Evolutionary conservation across 805 yeast genomes (phyloP), one percentile per base, ranked within the genome.

Genomic region (Saturnispora kantuleensis): DNA sequence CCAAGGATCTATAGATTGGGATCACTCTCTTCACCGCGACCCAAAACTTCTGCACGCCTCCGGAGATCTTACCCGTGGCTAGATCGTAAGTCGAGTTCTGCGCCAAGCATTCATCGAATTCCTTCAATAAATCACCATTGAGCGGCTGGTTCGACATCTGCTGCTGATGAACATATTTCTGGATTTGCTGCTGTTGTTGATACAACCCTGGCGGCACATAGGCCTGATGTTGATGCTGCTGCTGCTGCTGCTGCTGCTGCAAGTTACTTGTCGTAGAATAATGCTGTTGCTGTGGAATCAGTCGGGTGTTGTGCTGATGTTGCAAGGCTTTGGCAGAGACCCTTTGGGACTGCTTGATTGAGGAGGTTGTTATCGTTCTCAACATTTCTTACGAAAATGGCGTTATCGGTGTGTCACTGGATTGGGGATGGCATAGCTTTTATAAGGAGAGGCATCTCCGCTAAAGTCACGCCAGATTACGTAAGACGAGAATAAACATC

Each of bases 21-120:
- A 76, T 72, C 10, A 77, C 71, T 39, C 65, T 68, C 35, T 67
- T 68, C 35, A 76, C 67, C 2, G 77, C 72, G 38, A 67, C 70
- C 79, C 80, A 76, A 52, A 73, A 74, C 43, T 66, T 68, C 17
- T 68, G 64, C n/a, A 65, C 67, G 8, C 65, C 65, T 31, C 64
- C 65, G 1, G 54, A 47, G 3, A 73, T 64, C 44, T 63, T 63
- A 39, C 71, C 72, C 31, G 63, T 62, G 12, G 64, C 64, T 44
- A 64, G 51, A 46, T 65, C 67, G 45, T 64, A 62, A 10, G 63
- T 59, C 16, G 66, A 56, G 39, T 62, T 64, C 41, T 63, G 63
- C 31, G 57, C 48, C 18, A 63, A 60, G 57, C 72, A 70, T 48
- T 76, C 79, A 52, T 74, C 79, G 55, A 73, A 75, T 6, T 39